Base-by-base conservation (phyloP, 1,139 yeast species). In the Petasospora rhodanensis region DNA sequence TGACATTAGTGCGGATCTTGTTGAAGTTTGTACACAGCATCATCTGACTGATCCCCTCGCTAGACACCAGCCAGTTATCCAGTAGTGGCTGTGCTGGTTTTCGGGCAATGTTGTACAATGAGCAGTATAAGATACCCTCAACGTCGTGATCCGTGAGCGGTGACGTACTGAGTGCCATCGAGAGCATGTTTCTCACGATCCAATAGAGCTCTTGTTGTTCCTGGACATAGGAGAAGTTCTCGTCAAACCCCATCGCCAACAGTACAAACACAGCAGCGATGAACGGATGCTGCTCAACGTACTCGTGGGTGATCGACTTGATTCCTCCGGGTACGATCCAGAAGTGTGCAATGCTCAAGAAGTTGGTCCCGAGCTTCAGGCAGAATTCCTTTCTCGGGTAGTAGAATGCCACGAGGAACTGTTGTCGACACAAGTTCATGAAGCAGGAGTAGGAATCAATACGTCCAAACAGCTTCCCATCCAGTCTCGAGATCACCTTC, bases 261-360 rank as follows among this genome's bases (percentile, higher is more conserved):
- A 69, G 51, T 1, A 71, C 70, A 52, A 68, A 70, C 1, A 70
- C 74, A 32, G 74, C 66, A 1, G 73, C 57, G 18, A 68, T 70
- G 37, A 71, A 69, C 4, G 73, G 68, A 47, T 70, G 74, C 22
- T 60, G 56, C 15, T 54, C 42, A 4, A 67, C 75, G 43, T 68
- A 71, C 6, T 55, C 55, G 27, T 60, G 47, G 27, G 64, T 58
- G 8, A 71, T 61, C 21, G 58, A 61, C 26, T 61, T 67, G 12
- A 70, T 60, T 4, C 76, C 76, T 9, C 76, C 76, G 2, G 77
- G 77, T 6, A 70, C 66, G 28, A 70, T 70, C 74, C 75, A 71
- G 45, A 67, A 69, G 47, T 70, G 75, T 1, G 76, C 68, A 25
- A 62, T 62, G 15, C 59, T 63, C 20, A 71, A 46, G 40, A 70